phyloP scores from a whole-genome alignment of 352 stramenopile genomes.

The Globisporangium viniferum region DNA sequence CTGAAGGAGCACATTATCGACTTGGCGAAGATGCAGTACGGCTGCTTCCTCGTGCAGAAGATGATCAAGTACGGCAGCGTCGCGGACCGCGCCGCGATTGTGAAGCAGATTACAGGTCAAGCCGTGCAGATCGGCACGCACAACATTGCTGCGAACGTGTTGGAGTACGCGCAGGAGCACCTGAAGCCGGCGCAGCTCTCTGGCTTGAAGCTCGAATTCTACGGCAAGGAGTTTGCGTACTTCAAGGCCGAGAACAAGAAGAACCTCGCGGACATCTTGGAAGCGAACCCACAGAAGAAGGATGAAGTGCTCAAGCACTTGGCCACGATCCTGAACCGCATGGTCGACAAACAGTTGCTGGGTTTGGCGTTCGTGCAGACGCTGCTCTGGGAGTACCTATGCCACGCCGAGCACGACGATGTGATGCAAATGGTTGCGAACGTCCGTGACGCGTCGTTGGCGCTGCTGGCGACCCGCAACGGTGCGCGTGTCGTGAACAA shows the following conservation, averaged over 20 bases:
- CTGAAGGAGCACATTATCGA: constrained; percentile 92
- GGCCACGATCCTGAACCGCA: constrained; percentile 69
- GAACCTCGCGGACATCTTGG: constrained; percentile 72
- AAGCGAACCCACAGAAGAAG: constrained; percentile 66
- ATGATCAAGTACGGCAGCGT: constrained; percentile 94
- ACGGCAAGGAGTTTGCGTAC: constrained; percentile 86
- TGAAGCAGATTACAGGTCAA: constrained; percentile 92
- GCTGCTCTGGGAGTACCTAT: constrained; percentile 89
- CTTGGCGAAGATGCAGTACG: constrained; percentile 95
- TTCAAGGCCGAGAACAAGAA: constrained; percentile 84
- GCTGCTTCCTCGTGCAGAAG: constrained; percentile 96
- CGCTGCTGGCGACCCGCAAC: constrained; percentile 84
- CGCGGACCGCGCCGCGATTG: constrained; percentile 70
- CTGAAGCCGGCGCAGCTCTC: constrained; percentile 84
- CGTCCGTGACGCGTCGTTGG: constrained; percentile 81
- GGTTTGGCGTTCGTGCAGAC: constrained; percentile 86
- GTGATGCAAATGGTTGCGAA: constrained; percentile 85
- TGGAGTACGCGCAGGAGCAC: constrained; percentile 90
- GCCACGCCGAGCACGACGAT: constrained; percentile 71
- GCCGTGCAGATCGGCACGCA: constrained; percentile 93
- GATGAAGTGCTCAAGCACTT: constrained; percentile 73
- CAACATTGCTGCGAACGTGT: constrained; percentile 91
- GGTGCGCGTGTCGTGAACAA: constrained; percentile 85
- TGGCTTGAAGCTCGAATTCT: constrained; percentile 87
- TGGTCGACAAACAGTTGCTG: constrained; percentile 89